A percentile compares a stretch with the other conserved stretches of the same genome.
These are phyloP conservation scores for Penicillium verrucosum DNA, from an alignment of 2,329 filamentous ascomycete species.

Conservation along the genomic window DNA sequence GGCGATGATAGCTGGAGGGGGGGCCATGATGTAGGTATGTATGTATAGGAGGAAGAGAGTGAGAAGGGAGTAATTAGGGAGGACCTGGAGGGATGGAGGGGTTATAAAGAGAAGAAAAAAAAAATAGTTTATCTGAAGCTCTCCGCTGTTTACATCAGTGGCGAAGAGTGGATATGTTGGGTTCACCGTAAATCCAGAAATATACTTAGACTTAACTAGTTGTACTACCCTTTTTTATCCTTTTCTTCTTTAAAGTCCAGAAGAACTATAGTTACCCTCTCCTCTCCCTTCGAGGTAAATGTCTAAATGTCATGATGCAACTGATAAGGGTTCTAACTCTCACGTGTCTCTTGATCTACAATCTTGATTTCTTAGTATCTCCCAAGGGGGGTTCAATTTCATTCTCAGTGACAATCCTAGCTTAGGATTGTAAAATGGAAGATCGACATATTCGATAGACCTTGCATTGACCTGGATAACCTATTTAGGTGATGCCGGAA, in stretches of 20 bases:
- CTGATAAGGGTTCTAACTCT: slow-evolving; percentile 22
- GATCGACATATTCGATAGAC: slow-evolving; percentile 1
- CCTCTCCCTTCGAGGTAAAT: background rate
- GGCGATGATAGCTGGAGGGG: slow-evolving; percentile 89
- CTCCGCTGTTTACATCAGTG: slow-evolving; percentile 17
- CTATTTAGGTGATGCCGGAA: slow-evolving; percentile 15
- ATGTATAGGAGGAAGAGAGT: background rate
- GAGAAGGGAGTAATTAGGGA: background rate
- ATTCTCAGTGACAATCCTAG: background rate
- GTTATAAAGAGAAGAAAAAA: slow-evolving; percentile 2
- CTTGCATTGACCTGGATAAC: slow-evolving; percentile 9
- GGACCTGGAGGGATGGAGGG: background rate
- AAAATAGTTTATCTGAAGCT: slow-evolving; percentile 9
- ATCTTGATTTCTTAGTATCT: background rate
- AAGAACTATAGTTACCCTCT: no score
- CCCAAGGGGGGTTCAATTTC: background rate
- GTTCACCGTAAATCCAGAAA: slow-evolving; percentile 15
- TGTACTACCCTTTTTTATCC: background rate
- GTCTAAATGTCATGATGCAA: slow-evolving; percentile 15
- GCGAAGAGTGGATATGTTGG: slow-evolving; percentile 19
- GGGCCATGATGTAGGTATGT: slow-evolving; percentile 56
- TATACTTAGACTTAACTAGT: background rate
- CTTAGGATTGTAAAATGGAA: background rate
- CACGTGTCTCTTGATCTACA: slow-evolving; percentile 18
- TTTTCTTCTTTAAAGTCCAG: background rate